phyloP scores from a whole-genome alignment of 371 early-diverging fungal genomes.

The Saksenaea vasiformis region DNA sequence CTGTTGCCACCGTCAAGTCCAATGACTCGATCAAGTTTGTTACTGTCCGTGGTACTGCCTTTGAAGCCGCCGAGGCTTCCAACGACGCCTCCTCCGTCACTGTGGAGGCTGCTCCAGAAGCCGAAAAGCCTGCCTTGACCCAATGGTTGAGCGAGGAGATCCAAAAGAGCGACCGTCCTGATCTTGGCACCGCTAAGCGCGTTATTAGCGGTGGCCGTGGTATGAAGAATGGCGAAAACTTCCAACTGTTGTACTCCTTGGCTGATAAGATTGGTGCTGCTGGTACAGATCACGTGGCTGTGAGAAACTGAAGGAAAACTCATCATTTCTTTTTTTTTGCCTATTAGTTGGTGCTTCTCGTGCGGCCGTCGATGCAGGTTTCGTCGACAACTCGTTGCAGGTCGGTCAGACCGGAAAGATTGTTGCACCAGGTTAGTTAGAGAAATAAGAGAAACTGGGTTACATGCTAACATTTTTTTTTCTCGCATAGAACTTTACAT shows the following conservation, averaged over 20 bases:
- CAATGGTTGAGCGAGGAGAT: slow-evolving; percentile 91
- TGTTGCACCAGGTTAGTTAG: slow-evolving; percentile 83
- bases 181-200: slow-evolving; percentile 85
- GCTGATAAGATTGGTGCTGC: slow-evolving; percentile 96
- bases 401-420: slow-evolving; percentile 99
- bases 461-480: too few relatives aligned
- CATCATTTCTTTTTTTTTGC: slow-evolving; percentile 1
- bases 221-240: slow-evolving; percentile 96
- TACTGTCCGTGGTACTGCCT: slow-evolving; percentile 93
- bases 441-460: too few relatives aligned
- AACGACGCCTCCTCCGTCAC: slow-evolving; percentile 53
- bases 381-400: slow-evolving; percentile 94
- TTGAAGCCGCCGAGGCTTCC: slow-evolving; percentile 70
- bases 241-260: slow-evolving; percentile 87
- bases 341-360: slow-evolving; percentile 93
- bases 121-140: slow-evolving; percentile 62
- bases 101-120: slow-evolving; percentile 67
- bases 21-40: slow-evolving; percentile 84
- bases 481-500: slow-evolving; percentile 80
- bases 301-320: slow-evolving; percentile 18
- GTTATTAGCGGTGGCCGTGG: slow-evolving; percentile 96
- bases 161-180: slow-evolving; percentile 94
- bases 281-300: slow-evolving; percentile 58
- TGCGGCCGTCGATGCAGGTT: slow-evolving; percentile 98
- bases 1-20: slow-evolving; percentile 95